Evolutionary conservation across 345 rosid genomes (phyloP).

Genomic region (Citrus medica): DNA sequence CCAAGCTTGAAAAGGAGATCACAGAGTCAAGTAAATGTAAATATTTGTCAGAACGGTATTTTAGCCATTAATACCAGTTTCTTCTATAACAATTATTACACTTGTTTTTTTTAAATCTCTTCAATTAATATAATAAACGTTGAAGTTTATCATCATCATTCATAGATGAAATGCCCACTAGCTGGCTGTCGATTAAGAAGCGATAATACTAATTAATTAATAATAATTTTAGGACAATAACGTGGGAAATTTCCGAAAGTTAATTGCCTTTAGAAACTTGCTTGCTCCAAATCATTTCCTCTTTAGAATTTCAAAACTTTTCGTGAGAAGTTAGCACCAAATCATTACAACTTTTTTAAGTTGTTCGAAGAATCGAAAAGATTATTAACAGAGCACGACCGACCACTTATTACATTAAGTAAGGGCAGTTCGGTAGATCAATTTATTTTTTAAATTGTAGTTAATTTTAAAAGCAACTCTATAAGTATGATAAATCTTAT

Average conservation of each 20-base stretch:
- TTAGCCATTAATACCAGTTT: background rate
- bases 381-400: too few species aligned
- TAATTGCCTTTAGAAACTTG: background rate
- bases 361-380: too few species aligned
- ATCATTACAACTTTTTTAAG: background rate
- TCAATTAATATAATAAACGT: background rate
- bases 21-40: background rate
- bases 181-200: constrained; percentile 12
- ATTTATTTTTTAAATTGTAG: too few species aligned
- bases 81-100: background rate
- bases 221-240: background rate
- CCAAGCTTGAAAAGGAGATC: background rate
- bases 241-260: background rate
- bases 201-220: background rate
- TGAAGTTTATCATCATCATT: constrained; percentile 4
- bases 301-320: constrained; percentile 1
- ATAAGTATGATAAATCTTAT: too few species aligned
- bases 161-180: background rate
- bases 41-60: too few species aligned
- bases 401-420: too few species aligned
- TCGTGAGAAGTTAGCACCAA: background rate
- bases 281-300: constrained; percentile 3
- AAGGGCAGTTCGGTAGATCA: too few species aligned
- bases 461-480: too few species aligned
- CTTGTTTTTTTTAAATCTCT: background rate